These are phyloP conservation scores for Nicotiana rustica DNA, from an alignment of 305 asterid genomes.

Conservation along the genomic window DNA sequence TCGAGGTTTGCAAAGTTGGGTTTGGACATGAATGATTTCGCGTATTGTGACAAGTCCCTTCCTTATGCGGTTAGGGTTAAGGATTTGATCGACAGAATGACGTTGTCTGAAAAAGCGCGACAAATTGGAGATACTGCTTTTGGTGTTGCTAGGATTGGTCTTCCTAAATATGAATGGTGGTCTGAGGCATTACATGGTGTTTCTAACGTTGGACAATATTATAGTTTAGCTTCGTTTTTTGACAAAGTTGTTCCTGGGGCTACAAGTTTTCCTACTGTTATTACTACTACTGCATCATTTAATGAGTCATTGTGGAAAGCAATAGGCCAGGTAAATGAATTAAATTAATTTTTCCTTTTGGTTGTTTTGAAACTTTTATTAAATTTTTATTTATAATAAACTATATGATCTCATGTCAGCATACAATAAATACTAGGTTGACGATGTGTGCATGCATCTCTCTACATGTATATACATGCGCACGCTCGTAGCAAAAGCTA, in stretches of 20 bases:
- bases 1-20: not conserved
- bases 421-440: too few relatives aligned
- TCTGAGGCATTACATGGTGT: conserved; percentile 60
- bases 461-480: too few relatives aligned
- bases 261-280: conserved; percentile 54
- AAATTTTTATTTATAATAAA: too few relatives aligned
- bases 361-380: not conserved
- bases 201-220: conserved; percentile 44
- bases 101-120: conserved; percentile 44
- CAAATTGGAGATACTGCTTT: conserved; percentile 48
- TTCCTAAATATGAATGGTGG: conserved; percentile 60
- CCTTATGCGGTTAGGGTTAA: conserved; percentile 41
- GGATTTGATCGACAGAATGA: conserved; percentile 54
- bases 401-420: too few relatives aligned
- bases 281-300: conserved; percentile 46
- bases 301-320: conserved; percentile 48
- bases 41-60: not conserved
- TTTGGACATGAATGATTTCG: not conserved
- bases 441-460: too few relatives aligned
- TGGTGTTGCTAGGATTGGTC: conserved; percentile 48
- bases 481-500: too few relatives aligned
- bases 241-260: conserved; percentile 50
- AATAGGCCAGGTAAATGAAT: conserved; percentile 36
- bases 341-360: conserved; percentile 30
- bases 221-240: conserved; percentile 37